Evolutionary conservation across 164 flowering plant species (phyloP).

Genomic region (Echeveria elegans): DNA sequence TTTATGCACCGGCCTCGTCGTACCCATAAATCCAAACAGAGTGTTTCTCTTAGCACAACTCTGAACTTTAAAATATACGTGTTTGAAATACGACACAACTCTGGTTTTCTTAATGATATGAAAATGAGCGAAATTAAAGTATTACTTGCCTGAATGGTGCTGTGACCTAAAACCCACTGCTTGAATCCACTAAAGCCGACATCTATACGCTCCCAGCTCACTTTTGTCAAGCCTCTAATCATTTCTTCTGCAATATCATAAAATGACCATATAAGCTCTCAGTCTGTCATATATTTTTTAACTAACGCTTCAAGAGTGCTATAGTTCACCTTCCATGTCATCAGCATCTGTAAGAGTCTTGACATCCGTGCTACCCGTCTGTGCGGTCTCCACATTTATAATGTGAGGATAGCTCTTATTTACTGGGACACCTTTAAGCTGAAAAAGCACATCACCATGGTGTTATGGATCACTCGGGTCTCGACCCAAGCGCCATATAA

Average conservation of each 20-base stretch:
- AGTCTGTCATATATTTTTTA: background rate
- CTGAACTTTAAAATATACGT: too few species aligned
- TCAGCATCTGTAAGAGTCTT: constrained; percentile 9
- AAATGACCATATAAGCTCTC: background rate
- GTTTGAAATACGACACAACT: too few species aligned
- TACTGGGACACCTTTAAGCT: constrained; percentile 31
- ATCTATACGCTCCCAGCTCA: constrained; percentile 87
- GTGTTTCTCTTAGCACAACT: too few species aligned
- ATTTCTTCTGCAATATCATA: constrained; percentile 48
- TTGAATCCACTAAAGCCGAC: constrained; percentile 61
- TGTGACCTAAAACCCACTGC: constrained; percentile 68
- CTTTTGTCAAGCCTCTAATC: constrained; percentile 52
- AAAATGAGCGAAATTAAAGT: background rate
- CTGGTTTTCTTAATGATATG: background rate
- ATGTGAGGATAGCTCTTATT: constrained; percentile 61
- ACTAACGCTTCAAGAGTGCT: background rate
- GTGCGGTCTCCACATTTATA: constrained; percentile 43
- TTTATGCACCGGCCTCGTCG: too few species aligned
- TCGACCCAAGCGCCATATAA: constrained; percentile 1
- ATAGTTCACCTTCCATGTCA: constrained; percentile 53
- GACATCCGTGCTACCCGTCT: constrained; percentile 15
- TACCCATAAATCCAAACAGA: too few species aligned
- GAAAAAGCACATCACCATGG: constrained; percentile 17
- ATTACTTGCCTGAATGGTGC: constrained; percentile 72
- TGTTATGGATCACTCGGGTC: constrained; percentile 6